A percentile compares a stretch with the other conserved stretches of the same genome.
phyloP scores from a whole-genome alignment of 768 basidiomycete genomes.

The Trametes cingulata region DNA sequence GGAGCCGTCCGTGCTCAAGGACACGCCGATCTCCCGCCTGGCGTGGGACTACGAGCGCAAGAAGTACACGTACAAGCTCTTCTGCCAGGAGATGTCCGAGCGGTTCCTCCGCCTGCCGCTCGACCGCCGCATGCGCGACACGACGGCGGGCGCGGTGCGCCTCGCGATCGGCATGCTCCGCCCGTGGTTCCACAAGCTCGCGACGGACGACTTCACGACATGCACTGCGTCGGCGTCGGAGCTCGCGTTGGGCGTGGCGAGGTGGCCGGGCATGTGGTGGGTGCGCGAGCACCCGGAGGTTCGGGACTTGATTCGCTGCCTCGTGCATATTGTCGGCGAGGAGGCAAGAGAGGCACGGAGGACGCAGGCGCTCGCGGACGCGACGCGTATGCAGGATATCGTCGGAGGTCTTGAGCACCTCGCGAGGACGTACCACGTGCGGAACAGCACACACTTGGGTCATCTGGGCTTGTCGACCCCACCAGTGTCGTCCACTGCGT shows the following conservation, averaged over 20 bases:
- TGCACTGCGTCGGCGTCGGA: constrained; percentile 41
- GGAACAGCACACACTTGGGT: constrained; percentile 3
- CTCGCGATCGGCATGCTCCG: constrained; percentile 67
- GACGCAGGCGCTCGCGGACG: constrained; percentile 46
- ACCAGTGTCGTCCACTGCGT: constrained; percentile 14
- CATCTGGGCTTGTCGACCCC: constrained; percentile 4
- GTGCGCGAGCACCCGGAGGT: constrained; percentile 63
- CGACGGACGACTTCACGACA: constrained; percentile 41
- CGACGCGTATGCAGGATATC: constrained; percentile 48
- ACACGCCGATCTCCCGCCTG: constrained; percentile 39
- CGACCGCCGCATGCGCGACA: constrained; percentile 62
- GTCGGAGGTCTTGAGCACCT: constrained; percentile 52
- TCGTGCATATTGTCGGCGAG: constrained; percentile 62
- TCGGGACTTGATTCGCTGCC: constrained; percentile 56
- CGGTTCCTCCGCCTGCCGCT: constrained; percentile 56
- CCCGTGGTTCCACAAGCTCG: constrained; percentile 63
- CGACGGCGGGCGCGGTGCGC: constrained; percentile 66
- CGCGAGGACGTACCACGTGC: constrained; percentile 41
- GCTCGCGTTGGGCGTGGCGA: constrained; percentile 36
- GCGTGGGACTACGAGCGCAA: constrained; percentile 58
- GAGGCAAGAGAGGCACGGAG: constrained; percentile 56
- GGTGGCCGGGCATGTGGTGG: constrained; percentile 73
- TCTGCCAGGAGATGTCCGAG: constrained; percentile 69
- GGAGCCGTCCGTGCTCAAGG: constrained; percentile 35
- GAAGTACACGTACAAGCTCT: constrained; percentile 65